Evolutionary conservation across 306 rosid genomes (phyloP).

Genomic region (Cicer chorassanicum): DNA sequence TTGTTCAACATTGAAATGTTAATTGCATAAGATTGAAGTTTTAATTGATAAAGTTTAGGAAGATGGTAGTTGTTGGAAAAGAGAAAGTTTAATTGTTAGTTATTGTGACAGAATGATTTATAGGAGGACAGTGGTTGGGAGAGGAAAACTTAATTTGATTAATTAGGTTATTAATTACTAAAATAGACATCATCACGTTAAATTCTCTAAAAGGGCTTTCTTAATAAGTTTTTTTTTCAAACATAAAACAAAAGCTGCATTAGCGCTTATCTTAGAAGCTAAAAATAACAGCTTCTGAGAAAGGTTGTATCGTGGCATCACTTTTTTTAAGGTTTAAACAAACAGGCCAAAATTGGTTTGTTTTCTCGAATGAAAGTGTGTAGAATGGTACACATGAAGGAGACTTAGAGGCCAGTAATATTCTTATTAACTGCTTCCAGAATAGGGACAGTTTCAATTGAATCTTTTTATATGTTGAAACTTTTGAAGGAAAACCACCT

Average conservation of each 20-base stretch:
- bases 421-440: conserved; percentile 7
- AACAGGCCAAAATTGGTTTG: conserved; percentile 2
- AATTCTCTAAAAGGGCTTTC: neutral
- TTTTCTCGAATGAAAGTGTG: neutral
- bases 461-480: neutral
- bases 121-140: neutral
- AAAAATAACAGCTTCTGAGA: neutral
- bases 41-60: neutral
- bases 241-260: neutral
- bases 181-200: neutral
- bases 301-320: neutral
- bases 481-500: neutral
- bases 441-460: neutral
- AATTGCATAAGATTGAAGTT: neutral
- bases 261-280: neutral
- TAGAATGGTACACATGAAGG: neutral
- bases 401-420: neutral
- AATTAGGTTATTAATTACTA: neutral
- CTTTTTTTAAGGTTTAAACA: neutral
- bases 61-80: conserved; percentile 11
- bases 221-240: neutral
- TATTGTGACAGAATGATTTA: neutral
- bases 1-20: neutral
- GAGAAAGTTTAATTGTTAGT: neutral
- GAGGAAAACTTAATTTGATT: conserved; percentile 6